Evolutionary conservation across 2,329 filamentous ascomycete genomes (phyloP), one percentile per base, ranked within the genome.

Genomic region (Myriosclerotinia scirpicola): DNA sequence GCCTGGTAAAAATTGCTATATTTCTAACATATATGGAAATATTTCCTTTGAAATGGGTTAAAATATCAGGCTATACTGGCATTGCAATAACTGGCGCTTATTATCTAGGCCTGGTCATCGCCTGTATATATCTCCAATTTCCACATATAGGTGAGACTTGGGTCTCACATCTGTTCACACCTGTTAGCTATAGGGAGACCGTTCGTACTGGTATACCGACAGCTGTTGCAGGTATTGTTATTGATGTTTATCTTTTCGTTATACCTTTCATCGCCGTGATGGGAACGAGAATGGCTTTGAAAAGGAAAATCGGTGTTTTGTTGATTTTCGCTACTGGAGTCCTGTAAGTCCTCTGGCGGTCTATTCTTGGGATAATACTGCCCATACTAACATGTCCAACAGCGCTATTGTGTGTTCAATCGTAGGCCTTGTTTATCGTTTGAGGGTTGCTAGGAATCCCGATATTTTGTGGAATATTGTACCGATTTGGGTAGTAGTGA

Each of bases 391-490:
- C 30, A 34, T 34, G 4, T 34, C 17, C 15, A 44, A 6, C 15
- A 44, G 15, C 5, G 34, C 53, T 3, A 15, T 40, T 22, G 1
- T 55, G n/a, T 20, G 34, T 12, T 36, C 53, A 2, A 38, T 22
- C 2, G 5, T 55, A 0, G 40, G 22, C 9, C 5, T 56, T 17
- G 22, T 40, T 11, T 56, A 40, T 22, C 6, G 54, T 0, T 8
- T 26, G 0, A 17, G 22, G 4, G 1, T 42, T 26, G 5, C 40
- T 11, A 5, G 3, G 2, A 22, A 6, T 42, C 0, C 2, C 0
- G 54, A 56, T 11, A 4, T 26, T 26, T 2, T 14, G 0, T 56
- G 54, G 54, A 26, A 42, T 5, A 0, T 2, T 0, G 15, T 40
- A 9, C 11, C 36, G 0, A 2, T 56, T 8, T 5, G 1, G 3